Evolutionary conservation across 2,329 filamentous ascomycete genomes (phyloP).

Genomic region (Ophiognomonia clavigignenti-juglandacearum): DNA sequence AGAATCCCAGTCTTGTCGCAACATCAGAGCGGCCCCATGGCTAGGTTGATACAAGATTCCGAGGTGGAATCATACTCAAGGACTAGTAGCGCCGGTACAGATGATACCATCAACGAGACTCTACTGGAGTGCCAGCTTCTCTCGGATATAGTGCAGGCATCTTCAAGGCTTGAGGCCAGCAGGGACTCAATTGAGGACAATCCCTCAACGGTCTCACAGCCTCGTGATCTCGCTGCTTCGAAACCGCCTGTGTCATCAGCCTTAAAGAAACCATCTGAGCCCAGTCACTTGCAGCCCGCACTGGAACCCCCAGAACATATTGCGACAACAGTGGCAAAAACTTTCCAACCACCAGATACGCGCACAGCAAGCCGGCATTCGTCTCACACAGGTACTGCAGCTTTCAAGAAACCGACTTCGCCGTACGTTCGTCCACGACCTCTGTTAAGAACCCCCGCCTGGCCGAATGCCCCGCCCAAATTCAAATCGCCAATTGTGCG

Average conservation of each 20-base stretch:
- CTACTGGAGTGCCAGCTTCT: slow-evolving; percentile 11
- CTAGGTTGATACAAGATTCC: slow-evolving; percentile 4
- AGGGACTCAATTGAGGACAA: neutral
- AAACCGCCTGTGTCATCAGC: neutral
- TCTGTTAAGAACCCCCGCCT: neutral
- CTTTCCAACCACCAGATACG: neutral
- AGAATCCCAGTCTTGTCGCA: slow-evolving; percentile 2
- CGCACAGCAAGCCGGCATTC: neutral
- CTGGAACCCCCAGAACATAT: neutral
- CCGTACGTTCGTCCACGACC: neutral
- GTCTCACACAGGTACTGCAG: neutral
- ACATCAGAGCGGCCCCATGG: neutral
- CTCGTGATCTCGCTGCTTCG: neutral
- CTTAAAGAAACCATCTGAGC: neutral
- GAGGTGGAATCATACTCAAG: slow-evolving; percentile 2
- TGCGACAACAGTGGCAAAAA: neutral
- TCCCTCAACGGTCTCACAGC: neutral
- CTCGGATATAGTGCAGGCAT: slow-evolving; percentile 8
- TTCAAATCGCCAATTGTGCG: slow-evolving; percentile 2
- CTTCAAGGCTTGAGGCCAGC: slow-evolving; percentile 1
- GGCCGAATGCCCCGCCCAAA: slow-evolving; percentile 1
- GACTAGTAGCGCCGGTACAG: slow-evolving; percentile 10
- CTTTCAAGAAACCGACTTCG: slow-evolving; percentile 4
- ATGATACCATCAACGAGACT: slow-evolving; percentile 5
- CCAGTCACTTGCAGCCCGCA: neutral